phyloP scores from a whole-genome alignment of 1,284 basidiomycete genomes.

The Apiotrichum siamense region DNA sequence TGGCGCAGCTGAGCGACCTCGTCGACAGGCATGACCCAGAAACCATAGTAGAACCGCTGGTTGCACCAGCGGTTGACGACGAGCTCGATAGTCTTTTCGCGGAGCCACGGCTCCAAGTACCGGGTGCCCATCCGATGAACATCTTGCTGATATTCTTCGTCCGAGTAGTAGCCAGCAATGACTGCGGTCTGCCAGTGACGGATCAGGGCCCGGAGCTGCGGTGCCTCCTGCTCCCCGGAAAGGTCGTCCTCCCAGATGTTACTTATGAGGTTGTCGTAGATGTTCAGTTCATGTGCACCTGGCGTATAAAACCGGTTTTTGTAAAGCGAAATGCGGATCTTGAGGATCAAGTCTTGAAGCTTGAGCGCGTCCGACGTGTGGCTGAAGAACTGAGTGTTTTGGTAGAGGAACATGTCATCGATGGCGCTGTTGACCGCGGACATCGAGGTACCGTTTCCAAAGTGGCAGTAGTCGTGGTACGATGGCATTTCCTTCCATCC shows the following conservation, averaged over 20 bases:
- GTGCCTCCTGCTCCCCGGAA: background rate
- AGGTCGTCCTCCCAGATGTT: slow-evolving; percentile 3
- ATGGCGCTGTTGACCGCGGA: slow-evolving; percentile 13
- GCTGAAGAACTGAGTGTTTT: slow-evolving; percentile 25
- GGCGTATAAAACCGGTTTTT: too few species aligned
- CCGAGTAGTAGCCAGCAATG: slow-evolving; percentile 5
- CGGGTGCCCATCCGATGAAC: background rate
- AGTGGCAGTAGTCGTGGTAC: slow-evolving; percentile 12
- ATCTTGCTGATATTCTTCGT: slow-evolving; percentile 3
- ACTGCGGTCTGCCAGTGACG: slow-evolving; percentile 6
- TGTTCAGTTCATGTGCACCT: background rate
- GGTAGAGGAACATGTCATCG: slow-evolving; percentile 23
- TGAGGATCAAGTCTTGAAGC: slow-evolving; percentile 12
- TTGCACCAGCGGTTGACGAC: slow-evolving; percentile 21
- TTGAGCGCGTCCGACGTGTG: slow-evolving; percentile 7
- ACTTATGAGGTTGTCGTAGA: background rate
- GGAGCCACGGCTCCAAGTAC: slow-evolving; percentile 2
- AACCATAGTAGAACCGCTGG: slow-evolving; percentile 22
- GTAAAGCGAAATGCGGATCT: background rate
- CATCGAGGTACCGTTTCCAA: slow-evolving; percentile 5
- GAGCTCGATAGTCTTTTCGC: slow-evolving; percentile 10
- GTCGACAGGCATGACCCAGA: slow-evolving; percentile 31
- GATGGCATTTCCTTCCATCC: background rate
- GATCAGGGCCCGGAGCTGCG: background rate
- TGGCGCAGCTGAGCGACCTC: slow-evolving; percentile 20